Evolutionary conservation across 78 protist genomes (phyloP), one percentile per base, ranked within the genome.

Genomic region (Emiliania huxleyi): DNA sequence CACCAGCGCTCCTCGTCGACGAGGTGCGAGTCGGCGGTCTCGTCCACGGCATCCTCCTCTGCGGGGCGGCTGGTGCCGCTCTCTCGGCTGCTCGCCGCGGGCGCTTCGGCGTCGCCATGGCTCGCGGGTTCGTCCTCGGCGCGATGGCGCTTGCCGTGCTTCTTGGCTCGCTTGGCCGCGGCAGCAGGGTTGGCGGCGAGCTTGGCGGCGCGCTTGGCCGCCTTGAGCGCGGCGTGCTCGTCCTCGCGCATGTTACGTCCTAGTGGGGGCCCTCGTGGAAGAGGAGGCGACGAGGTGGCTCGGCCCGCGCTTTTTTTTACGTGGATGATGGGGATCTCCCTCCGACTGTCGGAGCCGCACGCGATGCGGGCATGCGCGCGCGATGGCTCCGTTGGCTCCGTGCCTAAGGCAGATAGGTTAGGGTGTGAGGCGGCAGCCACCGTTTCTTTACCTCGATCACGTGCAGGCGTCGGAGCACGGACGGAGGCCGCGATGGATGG

Each of bases 241-340:
- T 71, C 81, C 42, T 71, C 81, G 3, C 81, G 81, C 81, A 71
- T 71, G 12, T 12, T 6, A 56, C 12, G 71, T n/a, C n/a, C n/a
- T n/a, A n/a, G n/a, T n/a, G n/a, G n/a, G n/a, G n/a, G n/a, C n/a
- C n/a, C n/a, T n/a, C n/a, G n/a, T n/a, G n/a, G n/a, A n/a, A n/a
- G n/a, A 93, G n/a, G 22, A 33, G 40, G 33, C 94, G 37, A 91
- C 94, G 37, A 40, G n/a, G n/a, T n/a, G n/a, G n/a, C n/a, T n/a
- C n/a, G n/a, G n/a, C n/a, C n/a, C n/a, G n/a, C n/a, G n/a, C n/a
- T n/a, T n/a, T n/a, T n/a, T n/a, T n/a, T n/a, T n/a, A n/a, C n/a
- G n/a, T n/a, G n/a, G n/a, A n/a, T n/a, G n/a, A n/a, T n/a, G n/a
- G n/a, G n/a, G n/a, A n/a, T n/a, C n/a, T n/a, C n/a, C n/a, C n/a